These are phyloP conservation scores for Pulveroboletus sp. DNA, from an alignment of 768 basidiomycete species.

Conservation along the genomic window DNA sequence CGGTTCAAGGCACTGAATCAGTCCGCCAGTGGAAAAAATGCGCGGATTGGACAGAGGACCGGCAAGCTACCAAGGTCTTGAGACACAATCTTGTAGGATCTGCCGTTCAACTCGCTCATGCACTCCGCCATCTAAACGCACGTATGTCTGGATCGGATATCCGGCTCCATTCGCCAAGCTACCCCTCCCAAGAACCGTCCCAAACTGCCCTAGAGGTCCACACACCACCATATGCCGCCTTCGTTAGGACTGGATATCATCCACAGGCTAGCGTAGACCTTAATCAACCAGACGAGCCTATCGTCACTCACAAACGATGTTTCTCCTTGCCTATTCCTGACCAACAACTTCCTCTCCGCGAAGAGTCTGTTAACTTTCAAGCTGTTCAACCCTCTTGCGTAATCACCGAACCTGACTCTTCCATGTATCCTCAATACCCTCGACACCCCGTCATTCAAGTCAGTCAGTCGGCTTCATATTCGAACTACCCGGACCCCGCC, in stretches of 20 bases:
- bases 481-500: slow-evolving; percentile 11
- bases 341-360: slow-evolving; percentile 9
- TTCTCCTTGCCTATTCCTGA: slow-evolving; percentile 19
- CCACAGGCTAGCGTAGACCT: slow-evolving; percentile 19
- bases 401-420: slow-evolving; percentile 8
- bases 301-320: slow-evolving; percentile 28
- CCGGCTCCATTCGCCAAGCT: slow-evolving; percentile 36
- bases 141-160: slow-evolving; percentile 33
- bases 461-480: slow-evolving; percentile 16
- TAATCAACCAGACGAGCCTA: slow-evolving; percentile 16
- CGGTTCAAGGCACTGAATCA: slow-evolving; percentile 27
- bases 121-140: slow-evolving; percentile 47
- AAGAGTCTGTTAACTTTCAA: slow-evolving; percentile 12
- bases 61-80: slow-evolving; percentile 62
- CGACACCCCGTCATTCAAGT: slow-evolving; percentile 5
- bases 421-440: slow-evolving; percentile 17
- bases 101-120: slow-evolving; percentile 54
- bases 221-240: slow-evolving; percentile 35
- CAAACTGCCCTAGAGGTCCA: slow-evolving; percentile 39
- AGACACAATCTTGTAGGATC: slow-evolving; percentile 67
- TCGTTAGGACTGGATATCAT: slow-evolving; percentile 29
- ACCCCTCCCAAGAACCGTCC: slow-evolving; percentile 29
- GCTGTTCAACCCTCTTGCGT: slow-evolving; percentile 7
- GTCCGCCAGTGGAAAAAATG: slow-evolving; percentile 59
- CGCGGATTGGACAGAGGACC: slow-evolving; percentile 74